phyloP scores from a whole-genome alignment of 192 early-diverging fungal genomes.

The Coemansia erecta region DNA sequence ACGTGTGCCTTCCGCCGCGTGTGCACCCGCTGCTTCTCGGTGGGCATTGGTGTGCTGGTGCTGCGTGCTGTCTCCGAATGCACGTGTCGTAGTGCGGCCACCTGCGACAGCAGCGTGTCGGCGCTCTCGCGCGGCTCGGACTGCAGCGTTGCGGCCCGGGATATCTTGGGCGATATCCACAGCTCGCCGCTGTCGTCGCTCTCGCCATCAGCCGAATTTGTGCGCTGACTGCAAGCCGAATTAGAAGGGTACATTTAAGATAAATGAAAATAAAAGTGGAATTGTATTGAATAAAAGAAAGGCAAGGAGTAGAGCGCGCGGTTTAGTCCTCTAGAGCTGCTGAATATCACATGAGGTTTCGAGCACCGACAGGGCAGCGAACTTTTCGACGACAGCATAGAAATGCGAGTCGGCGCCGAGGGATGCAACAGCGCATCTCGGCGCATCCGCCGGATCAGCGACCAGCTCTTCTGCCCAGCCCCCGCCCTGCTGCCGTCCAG shows the following conservation, averaged over 20 bases:
- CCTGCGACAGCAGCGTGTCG: neutral
- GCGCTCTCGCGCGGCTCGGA: constrained; percentile 3
- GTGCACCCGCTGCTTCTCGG: constrained; percentile 1
- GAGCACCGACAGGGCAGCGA: constrained; percentile 46
- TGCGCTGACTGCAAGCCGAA: neutral
- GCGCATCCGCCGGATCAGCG: neutral
- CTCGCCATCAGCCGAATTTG: constrained; percentile 2
- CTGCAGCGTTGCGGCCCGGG: constrained; percentile 14
- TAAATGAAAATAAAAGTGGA: neutral
- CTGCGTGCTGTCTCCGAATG: constrained; percentile 3
- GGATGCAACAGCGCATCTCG: neutral
- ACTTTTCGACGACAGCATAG: constrained; percentile 52
- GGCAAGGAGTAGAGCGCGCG: neutral
- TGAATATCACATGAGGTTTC: constrained; percentile 33
- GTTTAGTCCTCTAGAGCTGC: neutral
- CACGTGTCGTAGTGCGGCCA: constrained; percentile 2
- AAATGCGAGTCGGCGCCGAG: too few species aligned
- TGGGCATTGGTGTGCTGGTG: neutral
- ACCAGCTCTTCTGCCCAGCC: neutral
- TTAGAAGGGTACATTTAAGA: too few species aligned
- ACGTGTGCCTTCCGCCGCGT: constrained; percentile 19
- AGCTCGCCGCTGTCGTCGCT: constrained; percentile 41
- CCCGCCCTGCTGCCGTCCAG: neutral
- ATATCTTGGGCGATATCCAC: constrained; percentile 46
- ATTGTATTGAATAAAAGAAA: neutral